Percentiles rank a stretch among this genome's conserved stretches.
These are phyloP conservation scores for Handroanthus guayacan DNA, from an alignment of 257 asterid species.

Conservation along the genomic window DNA sequence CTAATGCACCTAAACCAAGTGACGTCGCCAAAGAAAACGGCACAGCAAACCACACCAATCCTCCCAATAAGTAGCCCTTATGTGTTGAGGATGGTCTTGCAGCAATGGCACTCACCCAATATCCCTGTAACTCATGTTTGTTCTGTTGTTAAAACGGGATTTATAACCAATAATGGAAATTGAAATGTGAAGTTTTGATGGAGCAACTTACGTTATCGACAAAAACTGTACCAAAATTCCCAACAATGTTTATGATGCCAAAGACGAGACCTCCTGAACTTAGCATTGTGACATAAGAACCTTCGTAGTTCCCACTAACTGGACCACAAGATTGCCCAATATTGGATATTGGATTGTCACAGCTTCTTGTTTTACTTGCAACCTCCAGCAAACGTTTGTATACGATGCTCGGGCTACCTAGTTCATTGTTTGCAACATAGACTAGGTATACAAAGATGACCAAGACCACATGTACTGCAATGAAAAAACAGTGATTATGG, in stretches of 20 bases:
- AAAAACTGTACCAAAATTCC: constrained; percentile 92
- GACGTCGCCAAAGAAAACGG: constrained; percentile 95
- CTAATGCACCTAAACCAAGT: constrained; percentile 90
- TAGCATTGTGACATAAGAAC: constrained; percentile 86
- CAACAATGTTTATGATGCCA: constrained; percentile 91
- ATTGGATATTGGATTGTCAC: constrained; percentile 68
- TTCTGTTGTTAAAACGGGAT: not conserved
- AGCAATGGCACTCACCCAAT: constrained; percentile 96
- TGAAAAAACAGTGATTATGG: not conserved
- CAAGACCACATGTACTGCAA: constrained; percentile 81
- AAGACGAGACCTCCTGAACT: constrained; percentile 91
- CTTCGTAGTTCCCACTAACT: constrained; percentile 74
- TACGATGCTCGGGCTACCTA: constrained; percentile 81
- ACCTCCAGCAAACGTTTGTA: constrained; percentile 74
- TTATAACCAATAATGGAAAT: not conserved
- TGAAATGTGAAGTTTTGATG: not conserved
- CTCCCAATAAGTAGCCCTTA: constrained; percentile 89
- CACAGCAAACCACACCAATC: constrained; percentile 95
- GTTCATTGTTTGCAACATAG: constrained; percentile 72
- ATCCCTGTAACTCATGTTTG: constrained; percentile 55
- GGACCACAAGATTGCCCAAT: constrained; percentile 86
- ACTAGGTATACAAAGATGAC: constrained; percentile 89
- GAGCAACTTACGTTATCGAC: constrained; percentile 80
- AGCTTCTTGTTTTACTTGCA: constrained; percentile 71
- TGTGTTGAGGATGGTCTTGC: constrained; percentile 98